Evolutionary conservation across 179 eudicot species (phyloP).

Genomic region (Beta macrorhiza): DNA sequence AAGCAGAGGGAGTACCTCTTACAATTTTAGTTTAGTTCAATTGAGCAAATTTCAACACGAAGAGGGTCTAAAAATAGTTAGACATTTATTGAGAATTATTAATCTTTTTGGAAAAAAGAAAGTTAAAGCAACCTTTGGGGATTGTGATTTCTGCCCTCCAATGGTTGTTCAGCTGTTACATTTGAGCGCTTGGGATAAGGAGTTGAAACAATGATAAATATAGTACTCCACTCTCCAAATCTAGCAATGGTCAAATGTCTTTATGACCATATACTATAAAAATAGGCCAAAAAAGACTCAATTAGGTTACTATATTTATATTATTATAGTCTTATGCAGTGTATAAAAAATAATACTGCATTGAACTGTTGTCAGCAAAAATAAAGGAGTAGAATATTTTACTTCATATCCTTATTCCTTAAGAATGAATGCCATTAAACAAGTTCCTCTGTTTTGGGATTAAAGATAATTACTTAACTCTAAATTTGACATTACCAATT

Average conservation of each 20-base stretch:
- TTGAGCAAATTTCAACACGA: too few species aligned
- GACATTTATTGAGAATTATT: too few species aligned
- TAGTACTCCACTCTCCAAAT: conserved; percentile 4
- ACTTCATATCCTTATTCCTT: not conserved
- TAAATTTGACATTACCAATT: not conserved
- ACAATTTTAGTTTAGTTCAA: too few species aligned
- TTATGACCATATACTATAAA: not conserved
- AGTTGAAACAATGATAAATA: not conserved
- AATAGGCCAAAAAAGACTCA: not conserved
- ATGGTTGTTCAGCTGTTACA: too few species aligned
- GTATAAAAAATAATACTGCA: not conserved
- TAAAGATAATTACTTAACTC: too few species aligned
- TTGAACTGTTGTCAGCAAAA: not conserved
- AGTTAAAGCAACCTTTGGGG: conserved; percentile 5
- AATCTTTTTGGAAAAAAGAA: too few species aligned
- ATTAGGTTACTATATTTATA: too few species aligned
- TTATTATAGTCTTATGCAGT: not conserved
- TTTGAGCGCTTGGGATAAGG: not conserved
- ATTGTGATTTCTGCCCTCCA: conserved; percentile 1
- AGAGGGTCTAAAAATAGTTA: too few species aligned
- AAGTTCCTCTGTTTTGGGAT: conserved; percentile 18
- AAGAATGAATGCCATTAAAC: not conserved
- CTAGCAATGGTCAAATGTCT: conserved; percentile 21
- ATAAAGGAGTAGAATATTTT: too few species aligned
- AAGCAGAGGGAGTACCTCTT: too few species aligned